Base-by-base conservation (phyloP, 2,329 filamentous ascomycete species). In the Eutypella sp. region DNA sequence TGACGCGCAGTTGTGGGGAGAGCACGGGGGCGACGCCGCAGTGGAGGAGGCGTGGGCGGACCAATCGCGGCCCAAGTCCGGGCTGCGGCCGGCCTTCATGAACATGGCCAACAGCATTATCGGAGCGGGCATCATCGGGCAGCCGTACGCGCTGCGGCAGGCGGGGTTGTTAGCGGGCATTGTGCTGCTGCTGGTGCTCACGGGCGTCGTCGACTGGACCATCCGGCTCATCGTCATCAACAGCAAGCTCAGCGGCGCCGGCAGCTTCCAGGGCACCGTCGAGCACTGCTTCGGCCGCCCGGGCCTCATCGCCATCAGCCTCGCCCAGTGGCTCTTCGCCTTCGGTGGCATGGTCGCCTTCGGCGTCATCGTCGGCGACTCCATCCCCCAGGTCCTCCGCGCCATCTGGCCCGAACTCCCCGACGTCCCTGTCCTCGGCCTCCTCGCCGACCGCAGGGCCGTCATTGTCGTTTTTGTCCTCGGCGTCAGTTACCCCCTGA, bases 91-190 rank as follows among this genome's bases (percentile, higher is more conserved):
- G 63, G 92, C 93, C 3, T 97, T 99, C 57, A 96, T 97, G 90
- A 99, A 99, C 70, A 99, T 99, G 93, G 92, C 93, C 52, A 99
- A 99, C 72, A 95, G 88, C 58, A 99, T 99, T 65, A 96, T 99
- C 56, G 83, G 82, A 33, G 83, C 82, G 2, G 82, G 82, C 43
- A 85, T 85, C 66, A 85, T 85, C 59, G 82, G 88, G 3, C 93
- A 99, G 69, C 91, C 93, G 11, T 99, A 97, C 68, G 93, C 93
- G n/a, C 85, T 99, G 62, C 82, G 82, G 47, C 91, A 97, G 70
- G 93, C 93, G 7, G 93, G 93, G 6, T 78, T 99, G 57, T 65
- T 88, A 15, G 85, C 87, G 31, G 93, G 93, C 23, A 74, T 92
- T 5, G 59, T 89, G 40, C 77, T 99, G 46, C 78, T 99, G 18